Conservation (phyloP, 2,329 filamentous ascomycete species). For the Colletotrichum destructivum region DNA sequence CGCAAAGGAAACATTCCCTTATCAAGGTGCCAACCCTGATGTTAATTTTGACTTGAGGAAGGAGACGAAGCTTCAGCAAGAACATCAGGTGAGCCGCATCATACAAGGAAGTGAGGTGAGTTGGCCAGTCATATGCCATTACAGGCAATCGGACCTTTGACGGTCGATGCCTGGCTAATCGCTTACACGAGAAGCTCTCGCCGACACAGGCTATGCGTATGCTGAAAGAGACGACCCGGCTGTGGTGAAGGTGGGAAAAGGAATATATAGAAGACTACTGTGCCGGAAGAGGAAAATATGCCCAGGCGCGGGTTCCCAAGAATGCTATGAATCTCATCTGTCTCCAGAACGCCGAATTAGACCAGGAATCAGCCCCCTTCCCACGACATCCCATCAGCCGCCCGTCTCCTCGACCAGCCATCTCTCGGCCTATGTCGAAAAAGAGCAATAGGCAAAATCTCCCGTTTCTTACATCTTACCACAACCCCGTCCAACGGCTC, state of each 20-base stretch:
- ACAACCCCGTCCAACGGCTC: neutral
- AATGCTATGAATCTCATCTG: constrained; percentile 21
- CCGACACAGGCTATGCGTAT: no score
- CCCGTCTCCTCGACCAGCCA: neutral
- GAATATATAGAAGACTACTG: constrained; percentile 14
- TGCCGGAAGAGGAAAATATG: neutral
- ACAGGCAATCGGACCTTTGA: no score
- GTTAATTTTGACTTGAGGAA: no score
- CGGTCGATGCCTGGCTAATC: no score
- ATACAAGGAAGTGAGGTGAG: no score
- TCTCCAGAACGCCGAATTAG: constrained; percentile 19
- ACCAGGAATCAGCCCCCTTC: neutral
- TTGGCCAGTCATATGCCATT: no score
- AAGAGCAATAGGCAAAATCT: neutral
- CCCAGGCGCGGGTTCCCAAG: constrained; percentile 1
- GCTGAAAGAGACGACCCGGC: no score
- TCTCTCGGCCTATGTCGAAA: neutral
- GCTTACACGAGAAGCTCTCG: no score
- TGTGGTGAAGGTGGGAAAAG: neutral
- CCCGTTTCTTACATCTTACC: constrained; percentile 1
- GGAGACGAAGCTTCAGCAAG: no score
- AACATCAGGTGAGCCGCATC: no score
- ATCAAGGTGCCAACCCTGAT: no score
- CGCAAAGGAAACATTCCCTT: no score
- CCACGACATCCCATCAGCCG: neutral